These are phyloP conservation scores for Desmodesmus armatus DNA, from an alignment of 139 green algal species.

Conservation along the genomic window DNA sequence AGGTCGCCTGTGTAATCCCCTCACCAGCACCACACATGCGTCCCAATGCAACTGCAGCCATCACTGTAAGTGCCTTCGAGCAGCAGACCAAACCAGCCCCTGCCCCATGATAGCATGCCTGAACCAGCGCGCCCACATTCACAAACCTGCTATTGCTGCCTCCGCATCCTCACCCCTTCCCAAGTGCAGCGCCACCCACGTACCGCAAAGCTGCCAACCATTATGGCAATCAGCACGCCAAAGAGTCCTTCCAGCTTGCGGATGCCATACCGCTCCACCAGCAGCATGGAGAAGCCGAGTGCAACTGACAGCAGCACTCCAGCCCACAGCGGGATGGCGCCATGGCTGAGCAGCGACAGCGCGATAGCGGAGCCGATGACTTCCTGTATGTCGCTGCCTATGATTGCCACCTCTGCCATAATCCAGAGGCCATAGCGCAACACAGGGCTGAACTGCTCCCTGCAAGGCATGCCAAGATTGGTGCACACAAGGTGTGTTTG, in stretches of 20 bases:
- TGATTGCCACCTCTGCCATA: constrained; percentile 91
- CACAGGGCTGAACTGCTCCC: constrained; percentile 55
- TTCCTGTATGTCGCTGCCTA: constrained; percentile 86
- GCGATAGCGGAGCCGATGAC: constrained; percentile 88
- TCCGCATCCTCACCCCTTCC: too few species aligned
- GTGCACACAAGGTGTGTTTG: too few species aligned
- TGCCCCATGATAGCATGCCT: too few species aligned
- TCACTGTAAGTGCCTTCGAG: background rate
- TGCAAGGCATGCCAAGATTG: too few species aligned
- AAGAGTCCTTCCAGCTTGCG: constrained; percentile 86
- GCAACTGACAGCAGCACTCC: constrained; percentile 60
- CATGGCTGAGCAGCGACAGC: constrained; percentile 76
- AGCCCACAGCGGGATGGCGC: constrained; percentile 76
- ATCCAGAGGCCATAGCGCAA: constrained; percentile 77
- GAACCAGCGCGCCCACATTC: too few species aligned
- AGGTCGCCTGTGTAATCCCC: too few species aligned
- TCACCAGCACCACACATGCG: background rate
- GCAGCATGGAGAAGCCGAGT: constrained; percentile 72
- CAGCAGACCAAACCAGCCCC: background rate
- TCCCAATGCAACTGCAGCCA: background rate
- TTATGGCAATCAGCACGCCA: constrained; percentile 69
- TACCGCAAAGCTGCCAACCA: constrained; percentile 73
- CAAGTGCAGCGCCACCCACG: background rate
- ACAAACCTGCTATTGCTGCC: too few species aligned
- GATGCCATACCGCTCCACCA: constrained; percentile 72